Conservation (phyloP, 2,329 filamentous ascomycete genomes). For the Akanthomyces uredinophilus region DNA sequence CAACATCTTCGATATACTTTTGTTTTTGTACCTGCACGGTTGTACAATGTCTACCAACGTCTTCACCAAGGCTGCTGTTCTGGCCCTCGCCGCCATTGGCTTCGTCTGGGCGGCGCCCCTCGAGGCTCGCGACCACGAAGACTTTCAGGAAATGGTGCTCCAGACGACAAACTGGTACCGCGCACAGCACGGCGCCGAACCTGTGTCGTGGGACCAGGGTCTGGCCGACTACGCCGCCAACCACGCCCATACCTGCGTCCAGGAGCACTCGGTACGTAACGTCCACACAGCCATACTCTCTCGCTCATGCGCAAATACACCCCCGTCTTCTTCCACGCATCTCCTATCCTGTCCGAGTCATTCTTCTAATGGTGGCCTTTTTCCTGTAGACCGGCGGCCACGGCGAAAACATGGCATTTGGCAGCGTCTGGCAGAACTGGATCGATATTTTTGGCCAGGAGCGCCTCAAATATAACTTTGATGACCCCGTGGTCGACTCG, state of each 20-base stretch:
- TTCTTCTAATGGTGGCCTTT: not conserved
- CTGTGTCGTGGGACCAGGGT: conserved; percentile 56
- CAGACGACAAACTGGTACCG: conserved; percentile 78
- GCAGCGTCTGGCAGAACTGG: not conserved
- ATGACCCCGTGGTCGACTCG: not conserved
- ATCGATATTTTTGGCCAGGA: conserved; percentile 18
- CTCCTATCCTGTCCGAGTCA: not conserved
- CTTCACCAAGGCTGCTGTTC: not conserved
- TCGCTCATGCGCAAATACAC: no score
- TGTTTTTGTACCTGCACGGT: not conserved
- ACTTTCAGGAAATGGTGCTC: conserved; percentile 29
- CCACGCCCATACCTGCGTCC: conserved; percentile 60
- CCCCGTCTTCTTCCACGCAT: no score
- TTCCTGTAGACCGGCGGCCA: not conserved
- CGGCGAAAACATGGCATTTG: not conserved
- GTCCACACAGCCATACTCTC: not conserved
- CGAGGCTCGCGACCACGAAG: not conserved
- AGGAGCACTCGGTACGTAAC: conserved; percentile 31
- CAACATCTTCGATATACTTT: no score
- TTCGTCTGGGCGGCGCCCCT: not conserved
- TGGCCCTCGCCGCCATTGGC: not conserved
- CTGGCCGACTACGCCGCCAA: conserved; percentile 56
- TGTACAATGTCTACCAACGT: not conserved
- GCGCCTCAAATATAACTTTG: conserved; percentile 15
- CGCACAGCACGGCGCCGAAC: conserved; percentile 64